Conservation (phyloP, 2,329 filamentous ascomycete species). For the Fusarium sarcochroum region DNA sequence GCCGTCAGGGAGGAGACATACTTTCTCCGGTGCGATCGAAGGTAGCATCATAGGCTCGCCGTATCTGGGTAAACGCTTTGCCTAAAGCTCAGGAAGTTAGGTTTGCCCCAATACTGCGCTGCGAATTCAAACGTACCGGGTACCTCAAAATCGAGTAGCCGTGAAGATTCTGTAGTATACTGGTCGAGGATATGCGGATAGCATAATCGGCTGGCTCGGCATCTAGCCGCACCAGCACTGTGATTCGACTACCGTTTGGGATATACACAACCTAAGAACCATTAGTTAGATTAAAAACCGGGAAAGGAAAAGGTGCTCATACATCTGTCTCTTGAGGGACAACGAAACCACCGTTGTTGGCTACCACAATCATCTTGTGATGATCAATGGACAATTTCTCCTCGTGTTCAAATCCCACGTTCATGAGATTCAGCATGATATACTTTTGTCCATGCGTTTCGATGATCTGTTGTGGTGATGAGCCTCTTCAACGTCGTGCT, state of each 20-base stretch:
- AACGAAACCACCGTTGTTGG: constrained; percentile 19
- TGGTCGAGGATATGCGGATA: not conserved
- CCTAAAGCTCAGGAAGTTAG: not conserved
- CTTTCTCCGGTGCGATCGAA: not conserved
- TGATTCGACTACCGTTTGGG: constrained; percentile 4
- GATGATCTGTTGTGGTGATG: not conserved
- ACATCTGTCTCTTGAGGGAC: constrained; percentile 2
- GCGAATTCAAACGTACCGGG: not conserved
- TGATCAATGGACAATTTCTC: constrained; percentile 7
- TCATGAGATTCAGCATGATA: constrained; percentile 14
- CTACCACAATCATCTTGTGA: constrained; percentile 5
- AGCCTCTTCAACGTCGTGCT: not conserved
- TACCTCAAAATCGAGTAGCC: constrained; percentile 5
- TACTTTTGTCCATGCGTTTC: constrained; percentile 1
- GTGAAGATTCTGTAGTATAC: not conserved
- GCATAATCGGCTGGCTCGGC: constrained; percentile 8
- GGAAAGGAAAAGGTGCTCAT: too few relatives aligned
- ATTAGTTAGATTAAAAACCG: not conserved
- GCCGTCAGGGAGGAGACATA: not conserved
- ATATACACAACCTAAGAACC: not conserved
- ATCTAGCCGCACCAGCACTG: constrained; percentile 1
- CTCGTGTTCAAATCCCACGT: constrained; percentile 11
- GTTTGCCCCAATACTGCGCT: rapidly evolving
- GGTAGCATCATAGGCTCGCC: constrained; percentile 6
- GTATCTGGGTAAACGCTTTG: not conserved